Percentiles rank a stretch among this genome's conserved stretches.
Evolutionary conservation across 306 rosid genomes (phyloP).

Genomic region (Neltuma alba): DNA sequence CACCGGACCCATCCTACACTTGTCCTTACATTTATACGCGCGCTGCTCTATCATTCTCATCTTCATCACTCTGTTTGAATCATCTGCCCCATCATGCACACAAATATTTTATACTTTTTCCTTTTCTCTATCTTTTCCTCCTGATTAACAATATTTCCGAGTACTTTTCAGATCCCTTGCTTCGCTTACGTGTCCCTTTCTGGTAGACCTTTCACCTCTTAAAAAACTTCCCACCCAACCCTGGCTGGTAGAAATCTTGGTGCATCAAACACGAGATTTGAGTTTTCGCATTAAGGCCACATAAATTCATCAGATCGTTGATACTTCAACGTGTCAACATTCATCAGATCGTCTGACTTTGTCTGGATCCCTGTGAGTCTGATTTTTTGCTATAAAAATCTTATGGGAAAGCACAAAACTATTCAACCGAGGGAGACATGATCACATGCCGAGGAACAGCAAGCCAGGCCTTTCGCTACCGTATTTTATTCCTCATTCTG

Average conservation of each 20-base stretch:
- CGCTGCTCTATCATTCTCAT: neutral
- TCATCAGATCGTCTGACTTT: constrained; percentile 31
- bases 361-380: constrained; percentile 33
- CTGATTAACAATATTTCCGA: neutral
- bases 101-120: neutral
- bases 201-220: neutral
- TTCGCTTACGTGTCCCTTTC: constrained; percentile 1
- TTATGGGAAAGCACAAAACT: constrained; percentile 27
- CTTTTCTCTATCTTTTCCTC: neutral
- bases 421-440: constrained; percentile 25
- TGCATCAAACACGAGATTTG: constrained; percentile 29
- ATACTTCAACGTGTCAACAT: constrained; percentile 41
- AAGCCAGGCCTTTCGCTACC: constrained; percentile 12
- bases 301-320: constrained; percentile 29
- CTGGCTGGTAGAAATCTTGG: neutral
- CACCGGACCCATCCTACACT: neutral
- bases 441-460: constrained; percentile 44
- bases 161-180: neutral
- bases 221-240: neutral
- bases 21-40: neutral
- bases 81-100: too few relatives aligned
- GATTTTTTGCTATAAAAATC: constrained; percentile 33
- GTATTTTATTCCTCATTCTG: constrained; percentile 38
- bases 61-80: neutral
- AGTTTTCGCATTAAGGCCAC: constrained; percentile 3